A percentile compares a stretch with the other conserved stretches of the same genome.
These are phyloP conservation scores for Tricladium varicosporioides DNA, from an alignment of 2,329 filamentous ascomycete species.

Conservation along the genomic window DNA sequence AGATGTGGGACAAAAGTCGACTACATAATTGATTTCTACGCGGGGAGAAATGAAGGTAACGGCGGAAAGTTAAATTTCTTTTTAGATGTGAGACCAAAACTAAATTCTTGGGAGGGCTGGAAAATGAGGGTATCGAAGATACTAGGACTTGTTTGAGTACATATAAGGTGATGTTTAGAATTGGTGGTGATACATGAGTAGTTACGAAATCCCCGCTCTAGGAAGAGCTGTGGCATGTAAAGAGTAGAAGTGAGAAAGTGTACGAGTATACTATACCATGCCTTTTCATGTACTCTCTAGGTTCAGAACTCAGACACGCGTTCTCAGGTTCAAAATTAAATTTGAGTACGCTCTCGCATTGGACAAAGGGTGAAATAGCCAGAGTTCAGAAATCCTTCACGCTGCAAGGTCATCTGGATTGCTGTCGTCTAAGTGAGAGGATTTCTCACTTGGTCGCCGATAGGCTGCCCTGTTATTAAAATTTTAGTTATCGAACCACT, in stretches of 20 bases:
- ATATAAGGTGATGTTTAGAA: not conserved
- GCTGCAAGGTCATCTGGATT: no score
- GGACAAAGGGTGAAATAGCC: no score
- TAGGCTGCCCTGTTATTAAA: no score
- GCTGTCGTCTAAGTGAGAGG: no score
- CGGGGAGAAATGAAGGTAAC: constrained; percentile 53
- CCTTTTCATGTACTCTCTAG: no score
- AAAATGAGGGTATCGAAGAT: constrained; percentile 60
- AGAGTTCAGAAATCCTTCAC: no score
- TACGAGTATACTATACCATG: not conserved
- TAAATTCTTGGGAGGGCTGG: constrained; percentile 66
- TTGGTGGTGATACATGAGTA: not conserved
- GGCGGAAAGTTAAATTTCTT: constrained; percentile 59
- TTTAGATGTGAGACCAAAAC: constrained; percentile 65
- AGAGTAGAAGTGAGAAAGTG: not conserved
- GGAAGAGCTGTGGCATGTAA: constrained; percentile 6
- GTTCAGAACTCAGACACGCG: no score
- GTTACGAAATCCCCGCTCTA: constrained; percentile 13
- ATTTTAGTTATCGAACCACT: no score
- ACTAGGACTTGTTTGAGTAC: constrained; percentile 46
- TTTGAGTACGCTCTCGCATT: no score
- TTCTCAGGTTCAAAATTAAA: no score
- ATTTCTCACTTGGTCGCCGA: no score
- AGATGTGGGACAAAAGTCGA: constrained; percentile 82
- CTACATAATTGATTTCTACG: constrained; percentile 98